Conservation (phyloP, 257 asterid genomes). For the Nicotiana tomentosiformis region DNA sequence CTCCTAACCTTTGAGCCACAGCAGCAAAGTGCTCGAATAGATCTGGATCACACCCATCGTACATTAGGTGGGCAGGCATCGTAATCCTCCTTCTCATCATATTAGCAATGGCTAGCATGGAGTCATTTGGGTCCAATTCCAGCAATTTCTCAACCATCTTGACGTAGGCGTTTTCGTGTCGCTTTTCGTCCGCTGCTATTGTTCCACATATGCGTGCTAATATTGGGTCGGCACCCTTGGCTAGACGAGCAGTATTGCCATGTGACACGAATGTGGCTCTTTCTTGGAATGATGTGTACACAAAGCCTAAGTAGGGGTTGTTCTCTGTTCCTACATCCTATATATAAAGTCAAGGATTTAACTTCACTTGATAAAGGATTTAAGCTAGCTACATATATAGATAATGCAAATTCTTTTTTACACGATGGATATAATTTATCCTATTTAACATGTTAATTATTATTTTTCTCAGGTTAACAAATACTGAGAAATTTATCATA, state of each 20-base stretch:
- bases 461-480: too few species aligned
- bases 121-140: slow-evolving; percentile 24
- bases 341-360: background rate
- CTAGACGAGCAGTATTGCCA: slow-evolving; percentile 31
- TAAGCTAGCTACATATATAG: too few species aligned
- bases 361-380: too few species aligned
- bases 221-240: slow-evolving; percentile 22
- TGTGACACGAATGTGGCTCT: background rate
- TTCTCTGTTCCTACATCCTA: slow-evolving; percentile 22
- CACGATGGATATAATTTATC: too few species aligned
- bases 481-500: too few species aligned
- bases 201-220: slow-evolving; percentile 30
- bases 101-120: slow-evolving; percentile 29
- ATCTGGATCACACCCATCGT: slow-evolving; percentile 20
- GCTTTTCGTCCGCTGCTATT: slow-evolving; percentile 36
- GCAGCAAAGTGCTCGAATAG: slow-evolving; percentile 24
- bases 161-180: too few species aligned
- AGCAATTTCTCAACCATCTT: slow-evolving; percentile 26
- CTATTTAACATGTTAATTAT: too few species aligned
- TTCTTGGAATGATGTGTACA: slow-evolving; percentile 40
- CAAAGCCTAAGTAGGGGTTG: slow-evolving; percentile 31
- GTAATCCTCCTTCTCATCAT: slow-evolving; percentile 32
- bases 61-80: slow-evolving; percentile 33
- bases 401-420: too few species aligned
- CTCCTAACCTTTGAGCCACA: slow-evolving; percentile 21